Percentiles rank a stretch among this genome's conserved stretches.
phyloP scores from a whole-genome alignment of 371 early-diverging fungal genomes.

The Aphelidium insulamus region DNA sequence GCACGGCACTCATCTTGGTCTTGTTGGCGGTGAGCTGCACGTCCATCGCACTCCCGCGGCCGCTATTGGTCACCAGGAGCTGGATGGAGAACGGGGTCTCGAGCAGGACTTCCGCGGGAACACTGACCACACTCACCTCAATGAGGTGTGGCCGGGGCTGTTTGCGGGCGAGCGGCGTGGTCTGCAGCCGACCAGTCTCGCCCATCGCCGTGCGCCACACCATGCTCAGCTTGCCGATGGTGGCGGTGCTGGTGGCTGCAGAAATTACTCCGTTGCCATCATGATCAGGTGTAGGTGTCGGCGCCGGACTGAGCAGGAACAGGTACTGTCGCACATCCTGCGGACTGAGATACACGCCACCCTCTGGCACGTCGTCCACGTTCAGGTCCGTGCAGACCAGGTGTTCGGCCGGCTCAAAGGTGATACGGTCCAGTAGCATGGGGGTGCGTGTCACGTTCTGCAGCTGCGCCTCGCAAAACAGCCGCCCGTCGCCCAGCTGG shows the following conservation, averaged over 20 bases:
- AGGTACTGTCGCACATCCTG: slow-evolving; percentile 75
- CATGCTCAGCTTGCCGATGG: slow-evolving; percentile 81
- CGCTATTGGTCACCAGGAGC: slow-evolving; percentile 23
- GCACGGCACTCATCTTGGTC: slow-evolving; percentile 52
- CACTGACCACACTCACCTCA: slow-evolving; percentile 31
- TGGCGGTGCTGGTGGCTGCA: slow-evolving; percentile 47
- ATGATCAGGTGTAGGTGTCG: slow-evolving; percentile 9
- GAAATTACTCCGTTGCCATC: no score
- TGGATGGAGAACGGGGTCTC: slow-evolving; percentile 42
- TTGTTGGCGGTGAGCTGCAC: slow-evolving; percentile 42
- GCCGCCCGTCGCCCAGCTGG: slow-evolving; percentile 27
- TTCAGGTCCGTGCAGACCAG: slow-evolving; percentile 48
- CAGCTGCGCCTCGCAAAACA: slow-evolving; percentile 78
- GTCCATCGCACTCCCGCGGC: slow-evolving; percentile 16
- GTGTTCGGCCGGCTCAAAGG: slow-evolving; percentile 52
- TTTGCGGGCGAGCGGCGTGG: slow-evolving; percentile 73
- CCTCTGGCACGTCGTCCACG: slow-evolving; percentile 8
- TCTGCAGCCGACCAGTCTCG: slow-evolving; percentile 71
- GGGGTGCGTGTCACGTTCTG: slow-evolving; percentile 57
- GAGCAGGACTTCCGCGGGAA: slow-evolving; percentile 12
- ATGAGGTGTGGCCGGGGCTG: slow-evolving; percentile 48
- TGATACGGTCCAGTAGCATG: slow-evolving; percentile 70
- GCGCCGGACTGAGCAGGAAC: slow-evolving; percentile 49
- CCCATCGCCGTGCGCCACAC: slow-evolving; percentile 74
- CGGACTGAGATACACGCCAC: slow-evolving; percentile 25